A percentile compares a stretch with the other conserved stretches of the same genome.
Evolutionary conservation across 1,284 basidiomycete species (phyloP).

Genomic region (Ustilago curta): DNA sequence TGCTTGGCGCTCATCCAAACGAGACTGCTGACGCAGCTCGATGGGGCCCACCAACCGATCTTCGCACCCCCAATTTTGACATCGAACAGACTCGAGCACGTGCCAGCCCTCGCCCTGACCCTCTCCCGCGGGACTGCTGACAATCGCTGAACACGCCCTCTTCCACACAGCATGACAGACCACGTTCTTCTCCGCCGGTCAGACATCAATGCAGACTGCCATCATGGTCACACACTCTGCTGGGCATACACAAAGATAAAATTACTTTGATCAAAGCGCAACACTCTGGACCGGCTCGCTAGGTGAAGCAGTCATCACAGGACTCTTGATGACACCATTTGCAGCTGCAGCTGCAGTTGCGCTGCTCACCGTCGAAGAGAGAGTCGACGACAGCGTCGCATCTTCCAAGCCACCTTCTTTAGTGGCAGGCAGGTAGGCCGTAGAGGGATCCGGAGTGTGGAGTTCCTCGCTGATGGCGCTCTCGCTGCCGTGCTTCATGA

Average conservation of each 20-base stretch:
- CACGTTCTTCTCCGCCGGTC: too few species aligned
- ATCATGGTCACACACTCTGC: too few species aligned
- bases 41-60: too few species aligned
- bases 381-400: slow-evolving; percentile 14
- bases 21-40: too few species aligned
- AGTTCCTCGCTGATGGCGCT: slow-evolving; percentile 50
- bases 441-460: slow-evolving; percentile 41
- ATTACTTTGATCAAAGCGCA: background rate
- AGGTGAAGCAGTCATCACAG: slow-evolving; percentile 17
- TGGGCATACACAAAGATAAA: background rate
- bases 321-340: slow-evolving; percentile 1
- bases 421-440: slow-evolving; percentile 26
- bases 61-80: too few species aligned
- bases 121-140: background rate
- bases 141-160: too few species aligned
- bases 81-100: background rate
- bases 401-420: slow-evolving; percentile 13
- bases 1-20: too few species aligned
- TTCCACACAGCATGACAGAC: too few species aligned
- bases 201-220: too few species aligned
- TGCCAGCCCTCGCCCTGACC: background rate
- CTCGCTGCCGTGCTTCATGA: slow-evolving; percentile 50
- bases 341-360: slow-evolving; percentile 10
- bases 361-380: slow-evolving; percentile 16
- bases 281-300: background rate